A percentile compares a stretch with the other conserved stretches of the same genome.
Conservation (phyloP, 345 rosid species). For the Raphanus raphanistrum region DNA sequence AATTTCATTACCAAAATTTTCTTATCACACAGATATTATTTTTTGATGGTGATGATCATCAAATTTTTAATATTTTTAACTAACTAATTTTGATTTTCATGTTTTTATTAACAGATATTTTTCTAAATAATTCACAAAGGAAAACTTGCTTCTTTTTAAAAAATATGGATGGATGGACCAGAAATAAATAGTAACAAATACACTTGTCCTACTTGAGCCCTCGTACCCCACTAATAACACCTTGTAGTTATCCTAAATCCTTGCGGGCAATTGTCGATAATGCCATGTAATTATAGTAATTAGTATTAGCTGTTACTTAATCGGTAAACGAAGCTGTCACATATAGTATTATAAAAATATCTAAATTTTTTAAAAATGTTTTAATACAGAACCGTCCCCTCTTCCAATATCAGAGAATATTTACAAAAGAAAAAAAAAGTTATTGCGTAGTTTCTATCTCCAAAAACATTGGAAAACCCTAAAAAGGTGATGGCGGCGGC, state of each 20-base stretch:
- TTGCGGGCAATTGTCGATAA: conserved; percentile 3
- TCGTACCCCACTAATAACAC: neutral
- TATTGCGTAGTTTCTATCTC: no score
- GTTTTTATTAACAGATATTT: no score
- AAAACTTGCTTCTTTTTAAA: no score
- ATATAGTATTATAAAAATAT: no score
- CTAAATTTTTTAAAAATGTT: neutral
- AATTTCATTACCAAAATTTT: neutral
- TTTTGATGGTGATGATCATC: no score
- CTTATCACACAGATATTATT: neutral
- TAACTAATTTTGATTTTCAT: no score
- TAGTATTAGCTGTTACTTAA: neutral
- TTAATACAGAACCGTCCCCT: neutral
- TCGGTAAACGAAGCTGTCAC: neutral
- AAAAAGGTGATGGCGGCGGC: no score
- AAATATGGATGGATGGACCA: neutral
- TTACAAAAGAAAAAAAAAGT: no score
- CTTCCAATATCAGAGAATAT: no score
- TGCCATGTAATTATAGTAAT: neutral
- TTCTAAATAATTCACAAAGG: no score
- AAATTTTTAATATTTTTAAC: no score
- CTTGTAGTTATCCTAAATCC: conserved; percentile 15
- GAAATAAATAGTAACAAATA: neutral
- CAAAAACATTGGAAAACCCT: no score
- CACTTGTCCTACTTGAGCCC: neutral